These are phyloP conservation scores for Fraxinus greggii DNA, from an alignment of 305 asterid genomes.

Conservation along the genomic window DNA sequence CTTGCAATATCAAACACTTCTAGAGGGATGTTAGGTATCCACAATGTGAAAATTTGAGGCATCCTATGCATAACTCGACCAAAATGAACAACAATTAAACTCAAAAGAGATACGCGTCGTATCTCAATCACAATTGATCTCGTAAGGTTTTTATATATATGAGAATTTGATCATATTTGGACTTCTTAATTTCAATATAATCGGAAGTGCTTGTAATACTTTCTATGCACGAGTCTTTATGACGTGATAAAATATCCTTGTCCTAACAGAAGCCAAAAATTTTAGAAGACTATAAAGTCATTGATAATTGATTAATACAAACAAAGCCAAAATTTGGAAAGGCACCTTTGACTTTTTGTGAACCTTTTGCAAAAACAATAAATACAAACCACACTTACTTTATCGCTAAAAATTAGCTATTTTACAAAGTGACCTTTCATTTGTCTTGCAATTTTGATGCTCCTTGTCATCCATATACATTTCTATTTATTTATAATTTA, in stretches of 20 bases:
- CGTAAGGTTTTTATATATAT: too few species aligned
- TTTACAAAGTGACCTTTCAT: neutral
- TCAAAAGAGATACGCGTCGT: neutral
- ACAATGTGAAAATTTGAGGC: neutral
- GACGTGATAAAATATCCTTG: too few species aligned
- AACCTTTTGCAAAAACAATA: neutral
- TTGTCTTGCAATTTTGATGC: neutral
- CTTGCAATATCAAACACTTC: neutral
- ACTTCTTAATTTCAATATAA: neutral
- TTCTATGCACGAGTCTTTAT: too few species aligned
- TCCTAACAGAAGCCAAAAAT: too few species aligned
- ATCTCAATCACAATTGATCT: too few species aligned
- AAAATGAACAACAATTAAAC: neutral
- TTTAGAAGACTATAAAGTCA: neutral
- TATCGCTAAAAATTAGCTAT: neutral
- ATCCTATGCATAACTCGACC: neutral
- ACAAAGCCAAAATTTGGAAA: neutral
- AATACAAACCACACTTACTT: neutral
- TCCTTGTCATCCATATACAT: neutral
- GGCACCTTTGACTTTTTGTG: neutral
- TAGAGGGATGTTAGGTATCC: neutral
- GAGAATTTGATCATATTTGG: neutral
- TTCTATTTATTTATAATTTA: too few species aligned
- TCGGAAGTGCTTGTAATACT: neutral
- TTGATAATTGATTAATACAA: neutral